phyloP scores from a whole-genome alignment of 345 rosid species.

The Eucalyptus curtisii region DNA sequence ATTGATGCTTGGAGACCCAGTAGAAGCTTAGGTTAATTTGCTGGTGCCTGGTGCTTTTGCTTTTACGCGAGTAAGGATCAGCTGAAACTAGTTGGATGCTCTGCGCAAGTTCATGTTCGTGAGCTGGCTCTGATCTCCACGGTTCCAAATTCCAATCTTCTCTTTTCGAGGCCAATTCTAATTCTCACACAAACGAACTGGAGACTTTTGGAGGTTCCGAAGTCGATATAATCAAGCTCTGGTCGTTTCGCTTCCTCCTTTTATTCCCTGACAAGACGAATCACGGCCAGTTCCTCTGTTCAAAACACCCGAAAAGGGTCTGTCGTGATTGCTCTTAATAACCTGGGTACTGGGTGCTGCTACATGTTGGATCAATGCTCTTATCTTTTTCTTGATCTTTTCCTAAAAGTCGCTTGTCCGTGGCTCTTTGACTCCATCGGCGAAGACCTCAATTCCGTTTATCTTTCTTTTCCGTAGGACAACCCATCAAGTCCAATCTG shows the following conservation, averaged over 20 bases:
- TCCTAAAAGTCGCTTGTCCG: not conserved
- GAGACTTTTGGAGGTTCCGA: not conserved
- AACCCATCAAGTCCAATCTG: not conserved
- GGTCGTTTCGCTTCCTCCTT: not conserved
- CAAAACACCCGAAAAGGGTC: not conserved
- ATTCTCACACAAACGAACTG: not conserved
- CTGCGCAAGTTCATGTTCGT: not conserved
- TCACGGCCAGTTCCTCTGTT: not conserved
- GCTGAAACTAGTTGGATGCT: not conserved
- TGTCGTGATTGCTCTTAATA: not conserved
- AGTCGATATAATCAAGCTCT: not conserved
- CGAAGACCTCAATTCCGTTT: not conserved
- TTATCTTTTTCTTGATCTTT: not conserved
- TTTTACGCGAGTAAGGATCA: not conserved
- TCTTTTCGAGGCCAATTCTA: not conserved
- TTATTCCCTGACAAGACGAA: not conserved
- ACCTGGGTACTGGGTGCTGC: not conserved
- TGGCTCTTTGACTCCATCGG: not conserved
- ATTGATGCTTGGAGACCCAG: not conserved
- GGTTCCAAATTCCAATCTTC: not conserved
- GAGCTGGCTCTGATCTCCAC: not conserved
- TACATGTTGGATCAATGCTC: not conserved
- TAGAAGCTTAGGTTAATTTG: not conserved
- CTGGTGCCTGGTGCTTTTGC: not conserved
- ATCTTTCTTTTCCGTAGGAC: not conserved